These are phyloP conservation scores for Penicillium sp. DNA, from an alignment of 2,329 filamentous ascomycete genomes.

Conservation along the genomic window DNA sequence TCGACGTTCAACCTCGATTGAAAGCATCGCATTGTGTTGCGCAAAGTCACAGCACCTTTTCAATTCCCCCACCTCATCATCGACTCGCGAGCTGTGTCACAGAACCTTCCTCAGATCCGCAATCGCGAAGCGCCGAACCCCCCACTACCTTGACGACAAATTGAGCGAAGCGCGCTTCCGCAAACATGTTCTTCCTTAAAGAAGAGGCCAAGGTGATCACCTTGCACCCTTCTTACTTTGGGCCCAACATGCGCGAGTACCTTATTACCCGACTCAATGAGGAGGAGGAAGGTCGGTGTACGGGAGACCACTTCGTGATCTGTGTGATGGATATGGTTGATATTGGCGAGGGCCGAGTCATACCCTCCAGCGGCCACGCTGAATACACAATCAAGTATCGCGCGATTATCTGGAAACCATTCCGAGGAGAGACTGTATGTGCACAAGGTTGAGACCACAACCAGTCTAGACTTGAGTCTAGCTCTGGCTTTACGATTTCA, in stretches of 20 bases:
- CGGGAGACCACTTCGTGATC: conserved; percentile 95
- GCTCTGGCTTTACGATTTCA: conserved; percentile 2
- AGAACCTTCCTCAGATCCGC: neutral
- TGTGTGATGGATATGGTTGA: conserved; percentile 97
- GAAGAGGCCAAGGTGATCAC: conserved; percentile 94
- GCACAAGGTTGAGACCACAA: neutral
- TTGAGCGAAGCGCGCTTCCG: conserved; percentile 1
- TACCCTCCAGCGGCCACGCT: conserved; percentile 86
- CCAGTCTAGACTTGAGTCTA: neutral
- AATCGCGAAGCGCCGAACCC: neutral
- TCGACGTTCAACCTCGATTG: conserved; percentile 2
- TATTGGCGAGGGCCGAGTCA: conserved; percentile 87
- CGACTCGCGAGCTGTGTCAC: neutral
- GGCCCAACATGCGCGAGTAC: conserved; percentile 86
- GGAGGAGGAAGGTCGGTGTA: conserved; percentile 93
- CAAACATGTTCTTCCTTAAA: conserved; percentile 93
- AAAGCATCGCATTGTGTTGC: neutral
- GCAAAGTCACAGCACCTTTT: neutral
- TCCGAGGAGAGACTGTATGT: conserved; percentile 94
- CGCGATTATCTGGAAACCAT: conserved; percentile 95
- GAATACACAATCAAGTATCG: conserved; percentile 95
- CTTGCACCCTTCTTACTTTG: conserved; percentile 96
- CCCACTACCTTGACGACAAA: neutral
- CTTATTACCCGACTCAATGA: conserved; percentile 85
- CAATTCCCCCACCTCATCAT: neutral